Evolutionary conservation across 2,329 filamentous ascomycete genomes (phyloP), one percentile per base, ranked within the genome.

Genomic region (Taxawa tesnikishii): DNA sequence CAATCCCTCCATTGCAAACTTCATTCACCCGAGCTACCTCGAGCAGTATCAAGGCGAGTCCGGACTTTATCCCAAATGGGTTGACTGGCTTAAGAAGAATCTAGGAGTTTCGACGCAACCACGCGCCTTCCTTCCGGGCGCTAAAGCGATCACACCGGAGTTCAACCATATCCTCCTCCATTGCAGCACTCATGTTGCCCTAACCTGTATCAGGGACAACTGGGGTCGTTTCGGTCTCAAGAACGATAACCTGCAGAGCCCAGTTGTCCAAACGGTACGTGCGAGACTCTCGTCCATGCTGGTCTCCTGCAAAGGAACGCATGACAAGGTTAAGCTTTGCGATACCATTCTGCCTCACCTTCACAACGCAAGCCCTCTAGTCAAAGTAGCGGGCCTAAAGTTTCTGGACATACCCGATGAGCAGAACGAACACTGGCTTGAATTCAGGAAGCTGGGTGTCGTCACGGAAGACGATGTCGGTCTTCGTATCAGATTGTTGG

Each of bases 1-100:
- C 4, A 31, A 35, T 23, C 17, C 15, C 6, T 6, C 28, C 1
- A 15, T 35, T 3, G 23, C 28, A 9, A 21, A 6, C 4, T 35
- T 35, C 28, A 30, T 35, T 12, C 18, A 35, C 17, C 28, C 33
- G 5, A 18, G 26, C n/a, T 35, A 35, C 13, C 6, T 35, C 11
- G 6, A 10, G 2, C 26, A 7, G 7, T 35, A 30, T 13, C 19
- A 27, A 2, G 28, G 14, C 5, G 25, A 31, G 9, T 2, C 7
- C 13, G 6, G 27, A 6, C 4, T 14, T 3, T 21, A 16, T 5
- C 5, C 9, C 7, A 10, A 12, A 10, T 35, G 33, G 33, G 4
- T 31, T 3, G 6, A 16, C 13, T 35, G 33, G 33, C 15, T 35
- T 19, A n/a, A 8, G 12, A 28, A 23, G 11, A 19, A 30, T 12